Evolutionary conservation across 441 rosid species (phyloP).

Genomic region (Populus hybrid): DNA sequence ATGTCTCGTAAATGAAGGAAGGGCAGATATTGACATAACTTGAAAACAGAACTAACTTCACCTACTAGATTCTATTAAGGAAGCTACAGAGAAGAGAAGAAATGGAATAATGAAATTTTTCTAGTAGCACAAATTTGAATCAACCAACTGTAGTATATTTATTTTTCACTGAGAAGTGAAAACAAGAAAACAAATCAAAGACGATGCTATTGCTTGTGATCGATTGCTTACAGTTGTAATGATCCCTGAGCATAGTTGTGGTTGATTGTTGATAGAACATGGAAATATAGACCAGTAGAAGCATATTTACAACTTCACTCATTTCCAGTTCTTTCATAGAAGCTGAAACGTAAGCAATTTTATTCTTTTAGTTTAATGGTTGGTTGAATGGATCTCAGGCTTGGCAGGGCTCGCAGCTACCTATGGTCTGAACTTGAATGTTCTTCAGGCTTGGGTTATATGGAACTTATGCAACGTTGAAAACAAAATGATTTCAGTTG

Average conservation of each 20-base stretch:
- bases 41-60: background rate
- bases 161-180: background rate
- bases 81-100: background rate
- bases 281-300: background rate
- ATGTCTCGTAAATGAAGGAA: background rate
- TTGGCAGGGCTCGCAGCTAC: constrained; percentile 33
- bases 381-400: constrained; percentile 7
- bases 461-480: no score
- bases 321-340: no score
- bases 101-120: background rate
- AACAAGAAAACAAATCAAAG: background rate
- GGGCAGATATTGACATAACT: background rate
- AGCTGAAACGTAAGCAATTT: no score
- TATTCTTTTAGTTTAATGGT: background rate
- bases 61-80: background rate
- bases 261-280: background rate
- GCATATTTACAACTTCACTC: background rate
- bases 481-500: no score
- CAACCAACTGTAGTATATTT: background rate
- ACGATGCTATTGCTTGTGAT: background rate
- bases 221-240: background rate
- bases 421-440: constrained; percentile 62
- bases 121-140: background rate
- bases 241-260: background rate
- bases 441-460: no score